These are phyloP conservation scores for Yamadazyma sp. DNA, from an alignment of 1,139 yeast genomes.

Conservation along the genomic window DNA sequence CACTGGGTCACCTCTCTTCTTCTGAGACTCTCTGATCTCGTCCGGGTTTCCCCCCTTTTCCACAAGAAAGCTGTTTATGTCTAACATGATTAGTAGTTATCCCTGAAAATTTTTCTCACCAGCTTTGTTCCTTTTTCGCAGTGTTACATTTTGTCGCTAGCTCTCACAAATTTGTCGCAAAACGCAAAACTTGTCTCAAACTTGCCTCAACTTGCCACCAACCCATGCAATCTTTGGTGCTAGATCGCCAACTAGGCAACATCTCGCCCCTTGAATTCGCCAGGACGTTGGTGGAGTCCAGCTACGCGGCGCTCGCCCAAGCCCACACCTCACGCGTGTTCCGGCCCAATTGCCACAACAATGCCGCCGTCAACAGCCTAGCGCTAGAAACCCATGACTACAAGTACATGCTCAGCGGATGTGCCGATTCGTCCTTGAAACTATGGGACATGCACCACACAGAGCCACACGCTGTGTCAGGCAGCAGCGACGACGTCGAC, in stretches of 20 bases:
- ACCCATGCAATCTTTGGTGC: slow-evolving; percentile 39
- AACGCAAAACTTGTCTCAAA: background rate
- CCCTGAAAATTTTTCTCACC: slow-evolving; percentile 5
- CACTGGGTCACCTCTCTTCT: slow-evolving; percentile 91
- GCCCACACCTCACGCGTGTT: slow-evolving; percentile 31
- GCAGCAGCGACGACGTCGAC: slow-evolving; percentile 5
- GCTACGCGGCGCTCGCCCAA: slow-evolving; percentile 25
- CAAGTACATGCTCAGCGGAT: slow-evolving; percentile 64
- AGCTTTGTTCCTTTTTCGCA: too few relatives aligned
- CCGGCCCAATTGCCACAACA: slow-evolving; percentile 38
- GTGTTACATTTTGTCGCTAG: too few relatives aligned
- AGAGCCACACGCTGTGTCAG: background rate
- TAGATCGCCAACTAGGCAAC: slow-evolving; percentile 32
- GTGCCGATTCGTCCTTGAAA: slow-evolving; percentile 72
- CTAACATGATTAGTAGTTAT: slow-evolving; percentile 63
- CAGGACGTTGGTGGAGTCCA: slow-evolving; percentile 41
- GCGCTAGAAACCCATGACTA: slow-evolving; percentile 57
- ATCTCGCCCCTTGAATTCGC: slow-evolving; percentile 36
- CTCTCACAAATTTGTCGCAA: background rate
- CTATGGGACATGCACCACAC: slow-evolving; percentile 48
- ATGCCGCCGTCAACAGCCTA: slow-evolving; percentile 62
- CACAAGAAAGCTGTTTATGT: slow-evolving; percentile 83
- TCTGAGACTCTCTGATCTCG: slow-evolving; percentile 80
- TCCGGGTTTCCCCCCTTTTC: slow-evolving; percentile 98
- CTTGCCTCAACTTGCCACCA: slow-evolving; percentile 1